A percentile compares a stretch with the other conserved stretches of the same genome.
phyloP scores from a whole-genome alignment of 441 rosid species.

The Raphanus hybrid region DNA sequence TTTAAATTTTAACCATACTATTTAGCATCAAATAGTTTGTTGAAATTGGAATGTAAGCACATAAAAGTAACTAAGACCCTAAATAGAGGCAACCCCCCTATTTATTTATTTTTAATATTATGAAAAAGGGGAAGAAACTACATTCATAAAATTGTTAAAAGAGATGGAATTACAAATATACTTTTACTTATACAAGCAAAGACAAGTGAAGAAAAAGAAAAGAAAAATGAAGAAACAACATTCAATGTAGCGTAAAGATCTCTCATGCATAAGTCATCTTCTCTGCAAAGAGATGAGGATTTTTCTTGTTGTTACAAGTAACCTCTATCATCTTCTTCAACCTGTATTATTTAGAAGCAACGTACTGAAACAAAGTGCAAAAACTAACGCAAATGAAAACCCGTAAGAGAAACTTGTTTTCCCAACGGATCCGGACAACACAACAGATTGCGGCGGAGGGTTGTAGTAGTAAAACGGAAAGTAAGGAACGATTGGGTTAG shows the following conservation, averaged over 20 bases:
- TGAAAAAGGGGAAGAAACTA: background rate
- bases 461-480: slow-evolving; percentile 80
- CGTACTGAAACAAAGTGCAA: slow-evolving; percentile 1
- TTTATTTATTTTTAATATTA: background rate
- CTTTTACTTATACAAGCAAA: slow-evolving; percentile 24
- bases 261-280: slow-evolving; percentile 7
- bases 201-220: background rate
- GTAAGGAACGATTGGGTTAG: slow-evolving; percentile 92
- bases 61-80: background rate
- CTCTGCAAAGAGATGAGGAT: slow-evolving; percentile 31
- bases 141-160: slow-evolving; percentile 18
- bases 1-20: background rate
- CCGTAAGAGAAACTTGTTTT: slow-evolving; percentile 27
- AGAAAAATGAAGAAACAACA: slow-evolving; percentile 13
- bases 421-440: slow-evolving; percentile 42
- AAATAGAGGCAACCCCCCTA: background rate
- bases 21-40: slow-evolving; percentile 15
- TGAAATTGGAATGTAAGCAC: slow-evolving; percentile 15
- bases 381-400: slow-evolving; percentile 4
- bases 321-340: slow-evolving; percentile 6
- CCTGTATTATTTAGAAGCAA: background rate
- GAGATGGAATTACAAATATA: slow-evolving; percentile 27
- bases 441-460: slow-evolving; percentile 67
- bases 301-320: background rate
- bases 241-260: slow-evolving; percentile 26